Conservation (phyloP, 1,284 basidiomycete genomes). For the Trichosporon coremiiforme region DNA sequence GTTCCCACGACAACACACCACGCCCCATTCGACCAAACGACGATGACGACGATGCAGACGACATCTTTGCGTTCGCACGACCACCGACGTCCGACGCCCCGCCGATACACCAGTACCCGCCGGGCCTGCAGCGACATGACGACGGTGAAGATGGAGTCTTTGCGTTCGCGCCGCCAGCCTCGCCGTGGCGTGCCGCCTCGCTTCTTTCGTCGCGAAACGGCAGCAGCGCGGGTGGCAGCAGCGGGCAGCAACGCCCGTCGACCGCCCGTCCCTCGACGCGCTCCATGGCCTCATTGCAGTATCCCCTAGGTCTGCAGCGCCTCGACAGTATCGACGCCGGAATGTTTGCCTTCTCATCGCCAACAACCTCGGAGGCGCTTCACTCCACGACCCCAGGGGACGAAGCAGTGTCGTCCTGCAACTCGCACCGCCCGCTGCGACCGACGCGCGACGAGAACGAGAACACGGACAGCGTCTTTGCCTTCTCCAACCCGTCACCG, state of each 20-base stretch:
- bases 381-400: neutral
- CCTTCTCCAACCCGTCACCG: constrained; percentile 36
- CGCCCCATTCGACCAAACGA: neutral
- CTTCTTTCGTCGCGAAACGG: neutral
- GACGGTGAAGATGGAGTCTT: neutral
- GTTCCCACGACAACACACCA: neutral
- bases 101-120: constrained; percentile 3
- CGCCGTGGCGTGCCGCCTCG: neutral
- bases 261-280: neutral
- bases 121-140: neutral
- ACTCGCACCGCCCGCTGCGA: neutral
- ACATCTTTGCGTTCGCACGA: constrained; percentile 1
- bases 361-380: neutral
- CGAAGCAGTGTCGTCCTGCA: neutral
- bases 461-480: constrained; percentile 46
- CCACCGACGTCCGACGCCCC: neutral
- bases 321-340: neutral
- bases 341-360: neutral
- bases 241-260: neutral
- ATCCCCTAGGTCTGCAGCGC: neutral
- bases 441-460: constrained; percentile 33
- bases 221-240: neutral
- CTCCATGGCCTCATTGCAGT: neutral
- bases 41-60: neutral
- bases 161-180: constrained; percentile 1